Evolutionary conservation across 345 rosid species (phyloP), one percentile per base, ranked within the genome.

Genomic region (Hibiscus trionum): DNA sequence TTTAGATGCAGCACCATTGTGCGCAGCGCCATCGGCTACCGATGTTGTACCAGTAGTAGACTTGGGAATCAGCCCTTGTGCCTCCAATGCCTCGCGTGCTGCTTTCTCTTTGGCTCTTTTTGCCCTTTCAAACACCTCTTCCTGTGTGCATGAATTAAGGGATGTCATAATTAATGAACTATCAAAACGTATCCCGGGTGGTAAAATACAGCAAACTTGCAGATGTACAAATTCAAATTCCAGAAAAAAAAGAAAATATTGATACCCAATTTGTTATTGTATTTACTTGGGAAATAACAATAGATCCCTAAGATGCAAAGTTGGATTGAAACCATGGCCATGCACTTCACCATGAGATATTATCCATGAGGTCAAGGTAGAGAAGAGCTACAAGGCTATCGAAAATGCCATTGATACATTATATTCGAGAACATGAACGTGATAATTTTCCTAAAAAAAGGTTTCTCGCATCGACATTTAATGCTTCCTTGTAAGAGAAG

Each of bases 101-200:
- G 98, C 96, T 76, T 75, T 79, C 62, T 94, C 93, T 76, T 94
- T 90, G 33, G 97, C 91, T 77, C 61, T 87, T 76, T 84, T 88
- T 24, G 98, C 97, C 77, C 93, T 87, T 78, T 86, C 91, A 39
- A 90, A 79, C 68, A 94, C 93, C 66, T 91, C 98, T 70, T 84
- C 93, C 97, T 91, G 85, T 76, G 80, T 21, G 21, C 0, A 72
- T 8, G 26, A 21, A 39, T 39, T 12, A 21, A 29, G 52, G 7
- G 78, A 49, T 15, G 39, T 4, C 39, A 19, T 5, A 11, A 21
- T n/a, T 3, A 69, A 52, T n/a, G 19, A 52, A 24, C 6, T n/a
- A 9, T 29, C 15, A 4, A 9, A 69, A 52, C n/a, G 62, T 2
- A 69, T 19, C 15, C 2, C 17, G 11, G 31, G 2, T 7, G 7